Evolutionary conservation across 805 yeast genomes (phyloP), one percentile per base, ranked within the genome.

Genomic region (Zygotorulaspora florentina): DNA sequence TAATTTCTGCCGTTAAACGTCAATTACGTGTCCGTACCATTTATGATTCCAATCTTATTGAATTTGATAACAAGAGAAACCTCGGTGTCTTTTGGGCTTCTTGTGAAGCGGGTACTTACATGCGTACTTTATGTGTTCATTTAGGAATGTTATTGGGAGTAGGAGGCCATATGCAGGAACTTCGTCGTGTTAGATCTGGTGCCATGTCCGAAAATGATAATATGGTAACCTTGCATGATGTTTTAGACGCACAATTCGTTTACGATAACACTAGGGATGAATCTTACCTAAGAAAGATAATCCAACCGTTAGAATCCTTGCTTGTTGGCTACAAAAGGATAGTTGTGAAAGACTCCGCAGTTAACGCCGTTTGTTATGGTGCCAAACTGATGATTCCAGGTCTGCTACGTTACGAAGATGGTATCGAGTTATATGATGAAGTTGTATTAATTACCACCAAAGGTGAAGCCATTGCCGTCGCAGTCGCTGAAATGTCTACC

Each of bases 81-180:
- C 77, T 93, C 52, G 96, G 96, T 74, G 98, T 93, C 29, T 93
- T 93, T 76, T 93, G 99, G 99, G 99, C 98, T 49, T 86, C 96
- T 35, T 93, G 99, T 79, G 99, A 93, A 76, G 99, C 99, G 51
- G 99, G 99, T 73, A 93, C 99, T 50, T 93, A 93, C 74, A 93
- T 93, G 96, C 86, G 99, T 80, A 93, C 99, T 41, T 75, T 93
- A 61, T 93, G 99, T 84, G 99, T 93, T 47, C 99, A 93, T 72
- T 75, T 93, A 63, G 99, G 99, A 74, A 90, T 93, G 96, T 77
- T 93, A 50, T 77, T 93, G 56, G 97, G 98, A 62, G 97, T 89
- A 58, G 99, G 99, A 69, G 99, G 98, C 58, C 99, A 93, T 75
- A 93, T 93, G 99, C 99, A 93, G 79, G 99, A 93, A 74, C 83